Conservation (phyloP, 2,329 filamentous ascomycete species). For the Penicillium janthinellum region DNA sequence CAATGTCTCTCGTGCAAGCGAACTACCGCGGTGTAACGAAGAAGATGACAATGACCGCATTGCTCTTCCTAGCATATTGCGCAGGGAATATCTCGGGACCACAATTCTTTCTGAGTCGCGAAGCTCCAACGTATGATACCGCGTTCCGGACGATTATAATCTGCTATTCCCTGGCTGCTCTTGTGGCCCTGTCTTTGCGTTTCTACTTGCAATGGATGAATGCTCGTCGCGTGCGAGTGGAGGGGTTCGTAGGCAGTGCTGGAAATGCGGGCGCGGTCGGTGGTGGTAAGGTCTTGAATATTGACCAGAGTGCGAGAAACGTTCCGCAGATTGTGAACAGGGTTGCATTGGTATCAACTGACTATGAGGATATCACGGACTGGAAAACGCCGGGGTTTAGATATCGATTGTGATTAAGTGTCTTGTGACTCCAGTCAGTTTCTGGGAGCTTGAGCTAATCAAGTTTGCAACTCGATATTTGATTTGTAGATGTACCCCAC, state of each 20-base stretch:
- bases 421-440: not conserved
- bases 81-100: slow-evolving; percentile 60
- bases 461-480: not conserved
- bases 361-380: slow-evolving; percentile 62
- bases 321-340: slow-evolving; percentile 31
- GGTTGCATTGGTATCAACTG: slow-evolving; percentile 46
- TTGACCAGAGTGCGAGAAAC: slow-evolving; percentile 43
- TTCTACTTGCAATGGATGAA: slow-evolving; percentile 54
- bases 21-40: slow-evolving; percentile 62
- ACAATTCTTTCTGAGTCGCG: slow-evolving; percentile 55
- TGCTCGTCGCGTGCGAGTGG: slow-evolving; percentile 42
- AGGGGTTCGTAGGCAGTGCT: slow-evolving; percentile 33
- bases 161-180: slow-evolving; percentile 56
- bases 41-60: slow-evolving; percentile 61
- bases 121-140: slow-evolving; percentile 56
- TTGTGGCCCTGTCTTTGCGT: slow-evolving; percentile 49
- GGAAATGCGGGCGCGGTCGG: slow-evolving; percentile 40
- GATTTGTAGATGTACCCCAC: not conserved
- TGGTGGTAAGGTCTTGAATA: slow-evolving; percentile 47
- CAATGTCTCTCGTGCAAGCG: slow-evolving; percentile 57
- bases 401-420: slow-evolving; percentile 46
- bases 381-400: slow-evolving; percentile 62
- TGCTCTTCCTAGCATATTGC: slow-evolving; percentile 60
- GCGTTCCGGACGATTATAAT: slow-evolving; percentile 60
- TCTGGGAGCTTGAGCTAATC: not conserved